Evolutionary conservation across 2,329 filamentous ascomycete species (phyloP).

Genomic region (Diaporthe eres): DNA sequence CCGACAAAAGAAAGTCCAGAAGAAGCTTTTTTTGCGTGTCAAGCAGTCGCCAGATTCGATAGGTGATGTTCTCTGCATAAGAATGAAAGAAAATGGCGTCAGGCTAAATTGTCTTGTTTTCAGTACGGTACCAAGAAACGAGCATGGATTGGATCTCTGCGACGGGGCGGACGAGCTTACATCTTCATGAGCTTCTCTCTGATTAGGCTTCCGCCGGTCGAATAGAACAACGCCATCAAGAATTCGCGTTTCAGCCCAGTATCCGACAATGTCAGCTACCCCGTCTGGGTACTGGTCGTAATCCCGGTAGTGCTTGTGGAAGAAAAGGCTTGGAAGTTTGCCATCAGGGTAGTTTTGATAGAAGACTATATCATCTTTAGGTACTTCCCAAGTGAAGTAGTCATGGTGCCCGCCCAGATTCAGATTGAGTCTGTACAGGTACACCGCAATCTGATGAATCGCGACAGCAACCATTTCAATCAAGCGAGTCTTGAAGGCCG

Average conservation of each 20-base stretch:
- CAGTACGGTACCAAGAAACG: too few species aligned
- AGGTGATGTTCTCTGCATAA: slow-evolving; percentile 40
- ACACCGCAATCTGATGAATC: slow-evolving; percentile 49
- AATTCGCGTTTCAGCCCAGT: slow-evolving; percentile 49
- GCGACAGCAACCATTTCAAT: slow-evolving; percentile 50
- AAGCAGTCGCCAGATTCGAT: slow-evolving; percentile 46
- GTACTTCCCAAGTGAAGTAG: slow-evolving; percentile 45
- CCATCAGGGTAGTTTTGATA: slow-evolving; percentile 17
- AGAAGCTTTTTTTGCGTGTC: slow-evolving; percentile 45
- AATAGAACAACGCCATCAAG: slow-evolving; percentile 48
- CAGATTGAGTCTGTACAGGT: slow-evolving; percentile 44
- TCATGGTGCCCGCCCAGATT: slow-evolving; percentile 46
- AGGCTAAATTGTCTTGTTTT: background rate
- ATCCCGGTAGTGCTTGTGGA: slow-evolving; percentile 47
- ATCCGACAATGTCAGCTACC: slow-evolving; percentile 48
- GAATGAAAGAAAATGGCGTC: slow-evolving; percentile 46
- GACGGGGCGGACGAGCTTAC: background rate
- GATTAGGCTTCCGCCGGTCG: slow-evolving; percentile 28
- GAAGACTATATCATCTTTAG: slow-evolving; percentile 40
- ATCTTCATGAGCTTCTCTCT: slow-evolving; percentile 5
- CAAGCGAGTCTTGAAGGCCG: slow-evolving; percentile 47
- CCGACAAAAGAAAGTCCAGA: slow-evolving; percentile 44
- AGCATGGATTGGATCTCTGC: background rate
- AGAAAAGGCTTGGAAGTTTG: slow-evolving; percentile 47
- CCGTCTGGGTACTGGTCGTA: slow-evolving; percentile 50